Evolutionary conservation across 208 protist species (phyloP).

Genomic region (Crithidia expoeki): DNA sequence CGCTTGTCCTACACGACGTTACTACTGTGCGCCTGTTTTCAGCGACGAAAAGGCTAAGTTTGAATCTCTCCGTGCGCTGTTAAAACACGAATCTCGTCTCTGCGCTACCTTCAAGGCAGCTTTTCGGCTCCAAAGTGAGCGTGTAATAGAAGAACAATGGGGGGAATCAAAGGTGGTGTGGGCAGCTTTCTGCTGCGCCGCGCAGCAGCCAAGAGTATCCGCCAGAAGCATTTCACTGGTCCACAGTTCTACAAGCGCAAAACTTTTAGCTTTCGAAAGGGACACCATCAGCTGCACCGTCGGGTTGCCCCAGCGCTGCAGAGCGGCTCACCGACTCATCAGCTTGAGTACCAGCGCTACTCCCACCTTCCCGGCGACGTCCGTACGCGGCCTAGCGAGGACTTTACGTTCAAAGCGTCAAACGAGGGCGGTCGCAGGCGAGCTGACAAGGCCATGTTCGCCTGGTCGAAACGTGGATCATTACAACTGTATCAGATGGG

Average conservation of each 20-base stretch:
- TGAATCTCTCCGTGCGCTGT: no score
- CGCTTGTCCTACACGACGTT: no score
- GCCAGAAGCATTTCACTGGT: conserved; percentile 77
- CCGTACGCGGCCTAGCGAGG: conserved; percentile 53
- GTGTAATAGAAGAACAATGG: conserved; percentile 27
- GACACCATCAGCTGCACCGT: conserved; percentile 70
- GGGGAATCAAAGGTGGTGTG: conserved; percentile 75
- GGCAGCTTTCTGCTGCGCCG: conserved; percentile 79
- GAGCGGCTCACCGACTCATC: conserved; percentile 60
- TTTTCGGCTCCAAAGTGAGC: no score
- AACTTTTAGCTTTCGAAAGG: conserved; percentile 66
- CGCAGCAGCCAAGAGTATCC: conserved; percentile 63
- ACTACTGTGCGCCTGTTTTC: no score
- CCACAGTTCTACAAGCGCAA: conserved; percentile 85
- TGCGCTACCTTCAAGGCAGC: no score
- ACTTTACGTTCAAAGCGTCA: conserved; percentile 62
- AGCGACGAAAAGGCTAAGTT: no score
- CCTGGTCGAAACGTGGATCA: conserved; percentile 62
- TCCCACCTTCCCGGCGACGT: conserved; percentile 69
- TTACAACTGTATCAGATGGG: conserved; percentile 83
- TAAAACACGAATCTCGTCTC: no score
- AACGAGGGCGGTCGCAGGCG: conserved; percentile 25
- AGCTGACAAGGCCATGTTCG: conserved; percentile 75
- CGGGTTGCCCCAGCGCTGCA: conserved; percentile 58
- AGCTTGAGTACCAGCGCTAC: conserved; percentile 68